A percentile compares a stretch with the other conserved stretches of the same genome.
These are phyloP conservation scores for Backusella luteola DNA, from an alignment of 192 early-diverging fungal genomes.

Conservation along the genomic window DNA sequence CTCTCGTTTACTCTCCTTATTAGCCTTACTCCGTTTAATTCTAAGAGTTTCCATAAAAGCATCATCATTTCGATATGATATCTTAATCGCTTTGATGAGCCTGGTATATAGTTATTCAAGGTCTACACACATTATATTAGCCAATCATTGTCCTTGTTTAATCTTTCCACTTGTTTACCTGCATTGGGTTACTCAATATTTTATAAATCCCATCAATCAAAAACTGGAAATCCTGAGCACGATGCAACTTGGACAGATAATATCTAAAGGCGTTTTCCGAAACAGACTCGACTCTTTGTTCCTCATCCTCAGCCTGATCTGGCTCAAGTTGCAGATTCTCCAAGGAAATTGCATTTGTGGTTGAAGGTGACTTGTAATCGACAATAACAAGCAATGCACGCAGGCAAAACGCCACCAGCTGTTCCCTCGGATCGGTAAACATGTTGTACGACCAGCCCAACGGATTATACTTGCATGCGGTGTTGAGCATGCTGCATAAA, in stretches of 20 bases:
- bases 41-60: conserved; percentile 85
- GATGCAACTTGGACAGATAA: conserved; percentile 80
- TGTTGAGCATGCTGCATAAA: conserved; percentile 89
- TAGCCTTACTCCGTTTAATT: conserved; percentile 66
- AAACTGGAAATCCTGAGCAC: conserved; percentile 82
- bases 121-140: conserved; percentile 29
- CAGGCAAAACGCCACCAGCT: conserved; percentile 65
- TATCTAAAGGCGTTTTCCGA: conserved; percentile 72
- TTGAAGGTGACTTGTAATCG: conserved; percentile 57
- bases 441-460: conserved; percentile 83
- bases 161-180: conserved; percentile 13
- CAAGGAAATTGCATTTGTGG: not conserved
- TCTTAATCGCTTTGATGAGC: conserved; percentile 64
- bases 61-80: conserved; percentile 70
- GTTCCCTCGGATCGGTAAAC: conserved; percentile 71
- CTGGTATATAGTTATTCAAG: conserved; percentile 71
- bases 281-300: not conserved
- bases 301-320: not conserved
- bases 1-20: not conserved
- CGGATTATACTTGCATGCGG: conserved; percentile 75
- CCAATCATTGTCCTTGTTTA: not conserved
- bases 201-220: conserved; percentile 73
- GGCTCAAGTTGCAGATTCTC: not conserved
- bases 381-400: conserved; percentile 65
- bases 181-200: conserved; percentile 79